Evolutionary conservation across 768 basidiomycete genomes (phyloP), one percentile per base, ranked within the genome.

Genomic region (Saitozyma sp.): DNA sequence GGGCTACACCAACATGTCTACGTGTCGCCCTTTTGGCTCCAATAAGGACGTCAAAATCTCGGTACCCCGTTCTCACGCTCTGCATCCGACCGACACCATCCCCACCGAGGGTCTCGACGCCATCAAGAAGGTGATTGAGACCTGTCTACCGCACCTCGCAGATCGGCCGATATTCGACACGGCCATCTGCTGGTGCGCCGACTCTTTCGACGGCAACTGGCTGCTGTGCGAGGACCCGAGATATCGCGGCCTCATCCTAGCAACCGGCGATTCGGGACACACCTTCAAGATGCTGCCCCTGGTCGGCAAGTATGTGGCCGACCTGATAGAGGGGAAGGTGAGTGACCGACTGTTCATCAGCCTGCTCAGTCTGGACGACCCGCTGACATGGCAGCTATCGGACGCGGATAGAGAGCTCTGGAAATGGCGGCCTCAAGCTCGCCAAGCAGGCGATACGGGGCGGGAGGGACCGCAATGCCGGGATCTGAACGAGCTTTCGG

Each of bases 1-100:
- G 8, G 77, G 77, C 9, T 75, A 71, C 56, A 77, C 74, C 2
- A 64, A 75, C 17, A 54, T 62, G 51, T 48, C 50, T 8, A 39
- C 61, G 4, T 48, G 48, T 19, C 63, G 57, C 9, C 75, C 76
- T 9, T 79, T 69, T 52, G 72, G 72, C 2, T 58, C 67, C 6
- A 20, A 45, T 8, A 16, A 11, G 13, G 16, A 10, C 41, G 10
- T 17, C 43, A 38, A 20, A 6, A 63, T 79, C 13, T 75, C 73
- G 10, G 78, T 79, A 1, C 78, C 78, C 11, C 67, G 78, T 19
- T 74, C 75, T 10, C 75, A 79, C 59, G 76, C 77, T 3, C 49
- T 54, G 16, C 68, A 79, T 63, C 75, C 76, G 40, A 73, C 68
- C 3, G 78, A 79, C 63, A 75, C 76, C 3, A 73, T 76, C 17